phyloP scores from a whole-genome alignment of 1,284 basidiomycete genomes.

The Hemileia vastatrix region DNA sequence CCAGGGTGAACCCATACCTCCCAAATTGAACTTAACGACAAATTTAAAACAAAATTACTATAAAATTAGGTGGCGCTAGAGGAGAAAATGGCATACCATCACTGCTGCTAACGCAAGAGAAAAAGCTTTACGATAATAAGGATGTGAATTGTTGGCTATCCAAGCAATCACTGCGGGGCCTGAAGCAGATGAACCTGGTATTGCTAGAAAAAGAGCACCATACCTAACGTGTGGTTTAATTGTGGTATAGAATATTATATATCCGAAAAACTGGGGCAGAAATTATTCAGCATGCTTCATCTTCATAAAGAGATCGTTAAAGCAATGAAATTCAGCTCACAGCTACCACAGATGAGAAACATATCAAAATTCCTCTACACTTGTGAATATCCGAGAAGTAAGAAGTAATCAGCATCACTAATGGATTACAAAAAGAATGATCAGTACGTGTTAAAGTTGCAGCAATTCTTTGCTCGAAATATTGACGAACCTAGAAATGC shows the following conservation, averaged over 20 bases:
- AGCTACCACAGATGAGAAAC: not conserved
- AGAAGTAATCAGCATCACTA: conserved; percentile 17
- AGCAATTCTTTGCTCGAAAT: not conserved
- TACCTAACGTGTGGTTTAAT: conserved; percentile 13
- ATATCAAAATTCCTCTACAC: conserved; percentile 6
- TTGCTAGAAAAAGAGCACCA: conserved; percentile 1
- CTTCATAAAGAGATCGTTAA: too few relatives aligned
- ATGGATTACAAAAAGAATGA: too few relatives aligned
- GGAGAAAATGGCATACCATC: too few relatives aligned
- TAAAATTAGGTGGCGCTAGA: too few relatives aligned
- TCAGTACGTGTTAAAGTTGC: not conserved
- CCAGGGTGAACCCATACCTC: too few relatives aligned
- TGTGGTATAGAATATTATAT: conserved; percentile 8
- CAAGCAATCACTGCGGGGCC: conserved; percentile 7
- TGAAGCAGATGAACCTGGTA: conserved; percentile 1
- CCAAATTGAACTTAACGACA: too few relatives aligned
- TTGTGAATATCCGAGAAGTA: conserved; percentile 12
- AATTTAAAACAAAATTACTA: too few relatives aligned
- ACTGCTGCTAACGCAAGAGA: conserved; percentile 6
- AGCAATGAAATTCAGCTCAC: conserved; percentile 9
- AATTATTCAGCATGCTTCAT: too few relatives aligned
- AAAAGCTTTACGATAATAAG: conserved; percentile 4
- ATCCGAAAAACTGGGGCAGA: conserved; percentile 12
- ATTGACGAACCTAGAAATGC: conserved; percentile 6
- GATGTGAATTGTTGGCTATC: conserved; percentile 11